Evolutionary conservation across 257 asterid species (phyloP), one percentile per base, ranked within the genome.

Genomic region (Fraxinus excelsior): DNA sequence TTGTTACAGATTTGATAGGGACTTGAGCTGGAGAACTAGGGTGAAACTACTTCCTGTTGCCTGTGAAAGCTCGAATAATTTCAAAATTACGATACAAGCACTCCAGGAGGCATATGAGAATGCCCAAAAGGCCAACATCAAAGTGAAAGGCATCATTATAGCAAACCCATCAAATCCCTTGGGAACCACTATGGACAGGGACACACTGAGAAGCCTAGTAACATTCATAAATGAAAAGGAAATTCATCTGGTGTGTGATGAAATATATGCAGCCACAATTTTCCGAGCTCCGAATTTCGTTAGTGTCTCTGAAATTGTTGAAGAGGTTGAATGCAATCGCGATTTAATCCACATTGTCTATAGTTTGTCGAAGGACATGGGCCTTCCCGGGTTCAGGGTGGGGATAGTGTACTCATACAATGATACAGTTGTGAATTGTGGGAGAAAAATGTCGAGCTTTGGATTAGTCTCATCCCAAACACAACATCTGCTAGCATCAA

Each of bases 131-230:
- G 13, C 71, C 7, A 79, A 83, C 69, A 81, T 83, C 19, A 85
- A 44, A 38, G 86, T 87, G 8, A 87, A 82, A 79, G 91, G 91
- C 60, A 14, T 87, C 37, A 77, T 87, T 21, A 21, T 83, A 6
- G 58, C 89, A 14, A 87, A 87, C 74, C 91, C 91, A 2, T 87
- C 91, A 2, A 87, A 87, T 67, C 91, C 91, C 23, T 69, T 87
- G 1, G 91, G 91, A 2, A 87, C 86, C 10, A 81, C 85, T 1
- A 16, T 83, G 44, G 82, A 76, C 56, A 44, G 6, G 7, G 74
- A 85, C 26, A 80, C 86, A 7, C 77, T 75, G 0, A 68, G 58
- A 25, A 72, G 40, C 2, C 46, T 85, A 0, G 73, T 85, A 32
- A 66, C 7, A 9, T 87, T 87, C 85, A 71, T 81, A 67, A 67